Percentiles rank a stretch among this genome's conserved stretches.
These are phyloP conservation scores for Micromonas commoda DNA, from an alignment of 139 green algal species.

Conservation along the genomic window DNA sequence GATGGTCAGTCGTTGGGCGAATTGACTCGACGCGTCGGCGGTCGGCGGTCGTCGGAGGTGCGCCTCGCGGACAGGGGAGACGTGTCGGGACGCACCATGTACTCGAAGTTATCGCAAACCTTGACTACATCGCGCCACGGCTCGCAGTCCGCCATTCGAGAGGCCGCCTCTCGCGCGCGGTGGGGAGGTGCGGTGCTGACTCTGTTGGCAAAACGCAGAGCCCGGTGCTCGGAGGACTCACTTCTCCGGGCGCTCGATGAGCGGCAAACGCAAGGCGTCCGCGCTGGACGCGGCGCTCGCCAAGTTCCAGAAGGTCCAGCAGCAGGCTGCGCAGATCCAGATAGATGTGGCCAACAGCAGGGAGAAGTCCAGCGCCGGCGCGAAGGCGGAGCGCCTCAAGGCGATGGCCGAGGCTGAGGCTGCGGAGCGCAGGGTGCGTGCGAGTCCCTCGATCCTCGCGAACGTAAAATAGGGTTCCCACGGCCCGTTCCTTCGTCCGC, in stretches of 20 bases:
- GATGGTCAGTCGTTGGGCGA: background rate
- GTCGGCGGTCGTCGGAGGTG: too few relatives aligned
- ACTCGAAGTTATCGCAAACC: background rate
- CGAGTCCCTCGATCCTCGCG: background rate
- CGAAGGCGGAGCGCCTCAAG: background rate
- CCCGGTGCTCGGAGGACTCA: too few relatives aligned
- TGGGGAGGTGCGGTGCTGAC: too few relatives aligned
- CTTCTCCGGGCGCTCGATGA: background rate
- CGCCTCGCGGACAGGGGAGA: background rate
- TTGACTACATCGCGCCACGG: background rate
- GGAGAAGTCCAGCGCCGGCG: background rate
- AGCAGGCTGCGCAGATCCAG: conserved; percentile 13
- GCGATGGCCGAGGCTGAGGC: background rate
- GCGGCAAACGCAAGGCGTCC: background rate
- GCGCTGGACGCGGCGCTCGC: background rate
- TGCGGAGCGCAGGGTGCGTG: too few relatives aligned
- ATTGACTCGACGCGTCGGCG: background rate
- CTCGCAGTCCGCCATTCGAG: background rate
- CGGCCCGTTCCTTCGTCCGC: background rate
- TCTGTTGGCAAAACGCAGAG: too few relatives aligned
- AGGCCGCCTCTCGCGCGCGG: too few relatives aligned
- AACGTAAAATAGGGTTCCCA: background rate
- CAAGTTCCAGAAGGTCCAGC: background rate
- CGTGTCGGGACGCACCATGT: background rate
- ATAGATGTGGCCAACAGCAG: background rate